Evolutionary conservation across 2,329 filamentous ascomycete species (phyloP).

Genomic region (Penicillium capsulatum): DNA sequence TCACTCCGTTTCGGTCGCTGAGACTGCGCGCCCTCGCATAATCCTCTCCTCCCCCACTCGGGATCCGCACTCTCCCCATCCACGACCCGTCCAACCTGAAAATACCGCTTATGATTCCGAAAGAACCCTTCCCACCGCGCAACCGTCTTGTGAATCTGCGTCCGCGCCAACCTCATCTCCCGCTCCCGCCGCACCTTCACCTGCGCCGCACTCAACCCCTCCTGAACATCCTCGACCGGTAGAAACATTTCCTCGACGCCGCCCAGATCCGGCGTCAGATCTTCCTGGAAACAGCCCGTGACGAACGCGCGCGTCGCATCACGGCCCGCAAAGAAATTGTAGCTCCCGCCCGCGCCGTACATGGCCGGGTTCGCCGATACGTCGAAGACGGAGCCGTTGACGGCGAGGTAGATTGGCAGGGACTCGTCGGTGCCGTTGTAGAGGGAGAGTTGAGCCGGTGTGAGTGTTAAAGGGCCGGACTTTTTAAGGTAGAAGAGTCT

Average conservation of each 20-base stretch:
- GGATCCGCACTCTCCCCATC: slow-evolving; percentile 43
- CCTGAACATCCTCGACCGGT: slow-evolving; percentile 58
- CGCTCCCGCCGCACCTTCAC: slow-evolving; percentile 53
- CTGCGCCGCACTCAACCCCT: slow-evolving; percentile 34
- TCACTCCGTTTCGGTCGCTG: slow-evolving; percentile 54
- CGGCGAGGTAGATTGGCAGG: slow-evolving; percentile 81
- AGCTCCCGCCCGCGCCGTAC: slow-evolving; percentile 81
- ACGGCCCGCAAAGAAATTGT: slow-evolving; percentile 78
- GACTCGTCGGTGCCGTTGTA: slow-evolving; percentile 73
- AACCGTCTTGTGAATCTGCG: slow-evolving; percentile 63
- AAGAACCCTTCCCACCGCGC: slow-evolving; percentile 84
- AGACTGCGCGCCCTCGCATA: slow-evolving; percentile 69
- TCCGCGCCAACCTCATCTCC: slow-evolving; percentile 62
- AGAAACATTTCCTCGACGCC: slow-evolving; percentile 84
- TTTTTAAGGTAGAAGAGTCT: no score
- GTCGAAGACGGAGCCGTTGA: slow-evolving; percentile 67
- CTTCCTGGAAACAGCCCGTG: slow-evolving; percentile 85
- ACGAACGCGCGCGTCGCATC: slow-evolving; percentile 88
- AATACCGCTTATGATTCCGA: slow-evolving; percentile 72
- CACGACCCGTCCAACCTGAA: slow-evolving; percentile 70
- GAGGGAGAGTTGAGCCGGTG: slow-evolving; percentile 64
- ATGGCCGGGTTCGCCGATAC: slow-evolving; percentile 52
- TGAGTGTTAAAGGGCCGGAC: slow-evolving; percentile 63
- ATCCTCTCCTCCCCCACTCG: slow-evolving; percentile 52
- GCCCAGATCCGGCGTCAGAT: slow-evolving; percentile 76